phyloP scores from a whole-genome alignment of 768 basidiomycete species.

The Boletus barrowsii region DNA sequence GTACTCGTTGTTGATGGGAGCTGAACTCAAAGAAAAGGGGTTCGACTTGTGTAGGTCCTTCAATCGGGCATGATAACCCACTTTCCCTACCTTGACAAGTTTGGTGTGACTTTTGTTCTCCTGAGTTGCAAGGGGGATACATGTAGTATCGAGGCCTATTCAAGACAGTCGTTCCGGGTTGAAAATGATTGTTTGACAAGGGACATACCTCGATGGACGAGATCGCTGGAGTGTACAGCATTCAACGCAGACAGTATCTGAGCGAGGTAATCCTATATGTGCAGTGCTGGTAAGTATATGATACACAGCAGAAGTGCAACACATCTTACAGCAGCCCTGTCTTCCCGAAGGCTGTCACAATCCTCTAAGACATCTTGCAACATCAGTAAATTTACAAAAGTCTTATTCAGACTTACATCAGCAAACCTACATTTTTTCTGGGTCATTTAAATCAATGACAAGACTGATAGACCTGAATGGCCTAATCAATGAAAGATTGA shows the following conservation, averaged over 20 bases:
- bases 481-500: too few species aligned
- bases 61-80: constrained; percentile 67
- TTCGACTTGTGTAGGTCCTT: constrained; percentile 85
- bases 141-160: constrained; percentile 54
- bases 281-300: not conserved
- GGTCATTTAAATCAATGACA: too few species aligned
- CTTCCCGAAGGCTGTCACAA: constrained; percentile 69
- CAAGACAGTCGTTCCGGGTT: not conserved
- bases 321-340: constrained; percentile 57
- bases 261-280: constrained; percentile 62
- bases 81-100: constrained; percentile 70
- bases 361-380: constrained; percentile 76
- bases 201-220: constrained; percentile 65
- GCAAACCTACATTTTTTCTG: too few species aligned
- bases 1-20: constrained; percentile 14
- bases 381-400: too few species aligned
- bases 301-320: not conserved
- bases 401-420: too few species aligned
- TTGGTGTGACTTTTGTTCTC: constrained; percentile 53
- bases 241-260: constrained; percentile 73
- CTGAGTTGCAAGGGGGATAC: constrained; percentile 58
- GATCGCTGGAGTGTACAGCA: constrained; percentile 57
- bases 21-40: constrained; percentile 48
- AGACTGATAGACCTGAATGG: too few species aligned
- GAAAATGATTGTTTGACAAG: not conserved